phyloP scores from a whole-genome alignment of 1,284 basidiomycete species.

The Tilletiaria anomala region DNA sequence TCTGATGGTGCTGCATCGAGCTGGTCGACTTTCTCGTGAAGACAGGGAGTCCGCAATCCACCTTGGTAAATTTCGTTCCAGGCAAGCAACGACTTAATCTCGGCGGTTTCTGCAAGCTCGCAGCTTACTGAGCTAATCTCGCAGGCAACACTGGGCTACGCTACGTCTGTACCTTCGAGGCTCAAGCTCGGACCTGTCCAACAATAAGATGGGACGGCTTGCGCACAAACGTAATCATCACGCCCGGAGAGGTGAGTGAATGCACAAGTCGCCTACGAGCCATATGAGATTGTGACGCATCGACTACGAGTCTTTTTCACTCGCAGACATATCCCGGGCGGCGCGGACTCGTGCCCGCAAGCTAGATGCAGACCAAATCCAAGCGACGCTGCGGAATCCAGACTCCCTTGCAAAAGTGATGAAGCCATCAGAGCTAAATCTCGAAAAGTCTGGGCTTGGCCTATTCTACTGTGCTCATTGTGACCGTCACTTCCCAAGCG shows the following conservation, averaged over 20 bases:
- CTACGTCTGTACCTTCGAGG: no score
- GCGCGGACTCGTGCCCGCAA: constrained; percentile 35
- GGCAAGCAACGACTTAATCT: no score
- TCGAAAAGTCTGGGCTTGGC: constrained; percentile 37
- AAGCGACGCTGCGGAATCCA: constrained; percentile 25
- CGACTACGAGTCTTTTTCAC: neutral
- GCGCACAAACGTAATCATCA: constrained; percentile 37
- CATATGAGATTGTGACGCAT: neutral
- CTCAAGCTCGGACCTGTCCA: no score
- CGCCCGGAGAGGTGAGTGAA: constrained; percentile 22
- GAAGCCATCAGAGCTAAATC: constrained; percentile 29
- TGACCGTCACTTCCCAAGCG: constrained; percentile 33
- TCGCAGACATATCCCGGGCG: constrained; percentile 29
- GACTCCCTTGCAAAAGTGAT: constrained; percentile 20
- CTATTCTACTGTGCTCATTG: constrained; percentile 38
- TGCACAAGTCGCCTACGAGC: neutral
- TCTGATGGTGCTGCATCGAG: no score
- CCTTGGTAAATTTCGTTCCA: no score
- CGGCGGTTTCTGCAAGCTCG: no score
- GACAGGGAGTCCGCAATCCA: no score
- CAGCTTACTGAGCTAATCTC: no score
- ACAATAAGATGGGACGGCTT: no score
- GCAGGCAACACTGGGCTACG: no score
- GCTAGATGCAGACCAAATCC: constrained; percentile 35
- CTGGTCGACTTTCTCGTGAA: no score